These are phyloP conservation scores for Grosmannia penicillata DNA, from an alignment of 2,329 filamentous ascomycete species.

Conservation along the genomic window DNA sequence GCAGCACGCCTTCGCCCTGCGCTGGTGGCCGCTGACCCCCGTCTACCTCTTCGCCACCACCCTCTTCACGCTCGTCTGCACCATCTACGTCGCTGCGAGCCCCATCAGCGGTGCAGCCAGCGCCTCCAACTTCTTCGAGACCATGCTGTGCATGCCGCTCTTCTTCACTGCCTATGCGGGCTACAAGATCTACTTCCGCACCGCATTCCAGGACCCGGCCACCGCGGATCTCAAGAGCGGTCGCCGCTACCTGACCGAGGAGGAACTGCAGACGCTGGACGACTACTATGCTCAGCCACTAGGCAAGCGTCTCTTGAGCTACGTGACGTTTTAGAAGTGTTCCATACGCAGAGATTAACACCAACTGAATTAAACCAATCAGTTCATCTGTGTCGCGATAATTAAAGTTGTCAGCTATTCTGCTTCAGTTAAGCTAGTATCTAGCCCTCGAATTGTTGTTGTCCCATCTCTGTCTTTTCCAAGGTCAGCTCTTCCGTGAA, in stretches of 20 bases:
- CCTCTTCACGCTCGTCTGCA: conserved; percentile 4
- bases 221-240: conserved; percentile 7
- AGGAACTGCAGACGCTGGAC: conserved; percentile 6
- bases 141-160: conserved; percentile 7
- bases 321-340: conserved; percentile 5
- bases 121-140: conserved; percentile 7
- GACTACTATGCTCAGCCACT: conserved; percentile 6
- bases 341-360: too few relatives aligned
- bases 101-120: conserved; percentile 5
- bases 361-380: too few relatives aligned
- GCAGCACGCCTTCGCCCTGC: conserved; percentile 5
- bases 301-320: conserved; percentile 4
- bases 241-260: conserved; percentile 4
- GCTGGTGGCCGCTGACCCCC: conserved; percentile 4
- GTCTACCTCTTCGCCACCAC: conserved; percentile 5
- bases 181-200: conserved; percentile 9
- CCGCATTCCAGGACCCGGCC: conserved; percentile 4
- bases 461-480: too few relatives aligned
- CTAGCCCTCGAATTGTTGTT: too few relatives aligned
- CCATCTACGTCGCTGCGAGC: conserved; percentile 6
- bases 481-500: too few relatives aligned
- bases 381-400: too few relatives aligned
- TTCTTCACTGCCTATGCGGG: conserved; percentile 3
- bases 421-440: too few relatives aligned
- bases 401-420: too few relatives aligned